Evolutionary conservation across 345 rosid genomes (phyloP).

Genomic region (Bretschneidera sinensis): DNA sequence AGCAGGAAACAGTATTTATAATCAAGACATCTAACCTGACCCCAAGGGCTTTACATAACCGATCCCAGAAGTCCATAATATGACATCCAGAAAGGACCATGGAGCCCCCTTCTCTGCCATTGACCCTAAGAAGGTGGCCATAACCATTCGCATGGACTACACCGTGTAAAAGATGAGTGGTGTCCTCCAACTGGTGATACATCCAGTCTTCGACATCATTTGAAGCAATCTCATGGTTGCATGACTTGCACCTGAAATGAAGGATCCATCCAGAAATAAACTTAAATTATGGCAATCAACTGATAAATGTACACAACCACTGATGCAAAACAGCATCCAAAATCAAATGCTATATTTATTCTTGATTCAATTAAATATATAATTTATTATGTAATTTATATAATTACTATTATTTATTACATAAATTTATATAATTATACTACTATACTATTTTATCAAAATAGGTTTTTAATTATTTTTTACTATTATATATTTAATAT

Average conservation of each 20-base stretch:
- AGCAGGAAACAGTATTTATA: neutral
- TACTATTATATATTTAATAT: too few relatives aligned
- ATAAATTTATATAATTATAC: too few relatives aligned
- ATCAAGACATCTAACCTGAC: slow-evolving; percentile 45
- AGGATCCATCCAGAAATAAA: neutral
- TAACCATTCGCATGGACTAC: slow-evolving; percentile 62
- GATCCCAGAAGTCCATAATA: slow-evolving; percentile 74
- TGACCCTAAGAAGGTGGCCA: slow-evolving; percentile 72
- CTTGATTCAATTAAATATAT: too few relatives aligned
- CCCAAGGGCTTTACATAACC: slow-evolving; percentile 48
- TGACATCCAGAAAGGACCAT: slow-evolving; percentile 55
- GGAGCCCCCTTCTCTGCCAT: slow-evolving; percentile 74
- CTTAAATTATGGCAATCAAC: too few relatives aligned
- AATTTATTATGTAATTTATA: too few relatives aligned
- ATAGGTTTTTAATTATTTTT: too few relatives aligned
- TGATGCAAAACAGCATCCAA: neutral
- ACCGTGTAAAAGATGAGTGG: slow-evolving; percentile 63
- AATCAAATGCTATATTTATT: too few relatives aligned
- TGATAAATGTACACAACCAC: neutral
- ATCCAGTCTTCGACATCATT: slow-evolving; percentile 63
- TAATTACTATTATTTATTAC: too few relatives aligned
- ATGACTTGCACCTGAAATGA: slow-evolving; percentile 45
- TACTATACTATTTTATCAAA: too few relatives aligned
- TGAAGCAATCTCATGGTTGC: slow-evolving; percentile 37
- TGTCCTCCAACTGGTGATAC: slow-evolving; percentile 57